Percentiles rank a stretch among this genome's conserved stretches.
Evolutionary conservation across 2,329 filamentous ascomycete species (phyloP).

Genomic region (Calonectria montana): DNA sequence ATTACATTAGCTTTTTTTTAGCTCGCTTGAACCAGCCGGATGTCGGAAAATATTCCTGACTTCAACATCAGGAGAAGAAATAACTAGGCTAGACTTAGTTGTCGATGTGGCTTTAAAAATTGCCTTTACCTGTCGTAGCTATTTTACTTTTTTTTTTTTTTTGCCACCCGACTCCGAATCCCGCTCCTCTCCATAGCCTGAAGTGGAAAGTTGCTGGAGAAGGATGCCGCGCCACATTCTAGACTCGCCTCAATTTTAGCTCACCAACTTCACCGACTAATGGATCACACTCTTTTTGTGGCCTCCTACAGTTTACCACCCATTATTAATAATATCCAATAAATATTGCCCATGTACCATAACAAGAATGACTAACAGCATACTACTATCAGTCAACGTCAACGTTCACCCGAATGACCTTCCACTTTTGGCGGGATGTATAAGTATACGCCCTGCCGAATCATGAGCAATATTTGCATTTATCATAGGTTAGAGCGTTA

Average conservation of each 20-base stretch:
- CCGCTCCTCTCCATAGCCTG: neutral
- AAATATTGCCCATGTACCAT: neutral
- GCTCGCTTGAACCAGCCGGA: too few relatives aligned
- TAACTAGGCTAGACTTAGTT: neutral
- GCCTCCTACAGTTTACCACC: neutral
- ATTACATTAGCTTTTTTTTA: too few relatives aligned
- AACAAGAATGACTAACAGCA: neutral
- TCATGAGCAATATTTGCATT: neutral
- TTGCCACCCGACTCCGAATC: neutral
- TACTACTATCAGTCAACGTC: neutral
- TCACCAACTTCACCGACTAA: neutral
- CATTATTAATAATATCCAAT: too few relatives aligned
- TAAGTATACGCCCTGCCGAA: neutral
- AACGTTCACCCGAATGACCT: neutral
- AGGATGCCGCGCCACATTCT: neutral
- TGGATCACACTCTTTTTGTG: too few relatives aligned
- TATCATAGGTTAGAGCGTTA: neutral
- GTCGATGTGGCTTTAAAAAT: neutral
- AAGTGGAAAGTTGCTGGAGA: constrained; percentile 1
- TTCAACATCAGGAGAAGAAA: too few relatives aligned
- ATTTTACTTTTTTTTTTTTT: neutral
- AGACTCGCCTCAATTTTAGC: neutral
- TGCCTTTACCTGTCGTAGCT: neutral
- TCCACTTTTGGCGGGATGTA: neutral
- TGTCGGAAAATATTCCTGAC: too few relatives aligned